Percentiles rank a stretch among this genome's conserved stretches.
Evolutionary conservation across 2,329 filamentous ascomycete genomes (phyloP).

Genomic region (Mariannaea sp.): DNA sequence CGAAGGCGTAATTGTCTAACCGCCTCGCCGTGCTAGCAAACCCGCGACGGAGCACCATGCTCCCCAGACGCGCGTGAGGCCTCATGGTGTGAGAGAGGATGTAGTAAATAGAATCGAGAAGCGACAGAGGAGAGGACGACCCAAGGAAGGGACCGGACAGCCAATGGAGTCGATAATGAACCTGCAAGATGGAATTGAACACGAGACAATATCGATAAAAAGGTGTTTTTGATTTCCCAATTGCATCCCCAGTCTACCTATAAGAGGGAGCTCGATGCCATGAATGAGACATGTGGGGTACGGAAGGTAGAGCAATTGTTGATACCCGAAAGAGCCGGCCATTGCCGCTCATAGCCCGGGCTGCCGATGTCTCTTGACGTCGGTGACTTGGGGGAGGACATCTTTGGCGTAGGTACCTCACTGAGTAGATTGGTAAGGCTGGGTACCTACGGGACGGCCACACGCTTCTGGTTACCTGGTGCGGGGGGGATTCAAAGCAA

Average conservation of each 20-base stretch:
- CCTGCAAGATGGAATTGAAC: background rate
- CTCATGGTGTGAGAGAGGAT: constrained; percentile 23
- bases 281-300: constrained; percentile 22
- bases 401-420: constrained; percentile 9
- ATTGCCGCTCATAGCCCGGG: constrained; percentile 44
- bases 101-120: too few species aligned
- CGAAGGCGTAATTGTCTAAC: constrained; percentile 61
- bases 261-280: background rate
- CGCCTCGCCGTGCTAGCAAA: constrained; percentile 56
- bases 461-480: too few species aligned
- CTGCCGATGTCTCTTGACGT: constrained; percentile 24
- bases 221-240: too few species aligned
- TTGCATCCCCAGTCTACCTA: too few species aligned
- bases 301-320: too few species aligned
- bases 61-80: constrained; percentile 32
- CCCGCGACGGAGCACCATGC: constrained; percentile 48
- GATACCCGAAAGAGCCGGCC: constrained; percentile 42
- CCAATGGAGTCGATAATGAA: background rate
- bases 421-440: too few species aligned
- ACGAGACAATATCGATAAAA: too few species aligned
- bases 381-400: constrained; percentile 28
- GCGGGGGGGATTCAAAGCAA: too few species aligned
- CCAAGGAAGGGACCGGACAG: too few species aligned
- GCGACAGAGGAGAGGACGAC: too few species aligned
- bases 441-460: too few species aligned